Percentiles rank a stretch among this genome's conserved stretches.
phyloP scores from a whole-genome alignment of 116 monocot species.

The Posidonia oceanica region DNA sequence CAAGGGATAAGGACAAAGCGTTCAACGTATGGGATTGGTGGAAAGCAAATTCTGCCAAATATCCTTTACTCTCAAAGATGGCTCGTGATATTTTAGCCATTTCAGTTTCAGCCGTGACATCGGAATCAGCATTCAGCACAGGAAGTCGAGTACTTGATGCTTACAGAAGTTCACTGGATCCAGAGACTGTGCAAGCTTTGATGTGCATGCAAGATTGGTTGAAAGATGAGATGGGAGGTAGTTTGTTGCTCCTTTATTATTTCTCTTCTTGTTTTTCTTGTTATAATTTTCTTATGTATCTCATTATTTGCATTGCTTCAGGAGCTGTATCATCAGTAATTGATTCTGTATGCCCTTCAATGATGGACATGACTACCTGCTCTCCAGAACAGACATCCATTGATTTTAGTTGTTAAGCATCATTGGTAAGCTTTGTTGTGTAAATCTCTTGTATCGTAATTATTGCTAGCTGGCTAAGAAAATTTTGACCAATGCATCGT shows the following conservation, averaged over 20 bases:
- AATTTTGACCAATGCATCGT: no score
- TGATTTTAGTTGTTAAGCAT: not conserved
- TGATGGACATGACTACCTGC: slow-evolving; percentile 9
- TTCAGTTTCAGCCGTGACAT: slow-evolving; percentile 17
- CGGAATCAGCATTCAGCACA: slow-evolving; percentile 18
- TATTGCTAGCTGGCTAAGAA: no score
- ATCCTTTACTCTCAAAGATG: slow-evolving; percentile 38
- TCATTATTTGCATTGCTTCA: not conserved
- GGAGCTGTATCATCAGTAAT: slow-evolving; percentile 15
- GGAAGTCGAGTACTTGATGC: slow-evolving; percentile 17
- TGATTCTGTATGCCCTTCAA: slow-evolving; percentile 12
- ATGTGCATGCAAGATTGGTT: slow-evolving; percentile 43
- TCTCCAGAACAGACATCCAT: slow-evolving; percentile 3
- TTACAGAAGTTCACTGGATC: slow-evolving; percentile 15
- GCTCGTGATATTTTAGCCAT: slow-evolving; percentile 32
- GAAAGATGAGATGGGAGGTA: slow-evolving; percentile 25
- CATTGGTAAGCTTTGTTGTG: not conserved
- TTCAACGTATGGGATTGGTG: slow-evolving; percentile 34
- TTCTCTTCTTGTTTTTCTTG: not conserved
- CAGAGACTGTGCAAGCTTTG: slow-evolving; percentile 23
- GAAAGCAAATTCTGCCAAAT: slow-evolving; percentile 18
- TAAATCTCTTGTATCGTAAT: not conserved
- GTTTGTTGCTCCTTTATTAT: not conserved
- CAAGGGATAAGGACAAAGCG: slow-evolving; percentile 19
- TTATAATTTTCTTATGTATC: not conserved